Base-by-base conservation (phyloP, 345 rosid genomes). In the Lagerstroemia speciosa region DNA sequence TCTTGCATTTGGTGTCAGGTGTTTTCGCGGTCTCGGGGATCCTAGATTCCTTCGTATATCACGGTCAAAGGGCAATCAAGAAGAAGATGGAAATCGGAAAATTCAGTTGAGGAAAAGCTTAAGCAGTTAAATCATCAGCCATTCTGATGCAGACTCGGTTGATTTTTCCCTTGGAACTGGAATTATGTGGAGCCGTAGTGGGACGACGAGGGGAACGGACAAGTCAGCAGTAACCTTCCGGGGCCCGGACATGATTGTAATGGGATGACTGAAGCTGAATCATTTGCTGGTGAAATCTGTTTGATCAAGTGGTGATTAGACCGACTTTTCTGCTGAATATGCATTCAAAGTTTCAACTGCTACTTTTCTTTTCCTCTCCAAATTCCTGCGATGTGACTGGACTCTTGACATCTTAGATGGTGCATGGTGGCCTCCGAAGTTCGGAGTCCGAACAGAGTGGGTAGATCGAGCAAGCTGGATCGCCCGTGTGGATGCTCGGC, bases 21-120 rank as follows among this genome's bases (percentile, higher is more conserved):
- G 86, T 94, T 69, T 94, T 91, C 79, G 86, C 97, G 2, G 95
- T 94, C 37, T 91, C 97, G 8, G 96, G 93, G 67, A 91, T 94
- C 78, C 67, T 94, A 67, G 99, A 91, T 77, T 78, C 99, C 63
- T 89, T 94, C 66, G 43, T 91, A 69, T 91, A 89, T 72, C 95
- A 94, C 76, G 95, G 97, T 72, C 97, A 94, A 71, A 91, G 62
- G 80, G 95, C 93, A 74, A 94, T 94, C 75, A 91, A 88, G 85
- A 94, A 94, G 89, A 93, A 93, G 84, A 91, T 91, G 83, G 98
- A 91, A 76, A 78, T 91, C 9, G 98, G 97, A 67, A 91, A 91
- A 80, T 84, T 84, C 62, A 94, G 85, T 72, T 94, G 85, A 94
- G 38, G 62, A 36, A 48, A 33, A 27, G 40, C 50, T 11, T 55